phyloP scores from a whole-genome alignment of 306 rosid species.

The Pueraria montana region DNA sequence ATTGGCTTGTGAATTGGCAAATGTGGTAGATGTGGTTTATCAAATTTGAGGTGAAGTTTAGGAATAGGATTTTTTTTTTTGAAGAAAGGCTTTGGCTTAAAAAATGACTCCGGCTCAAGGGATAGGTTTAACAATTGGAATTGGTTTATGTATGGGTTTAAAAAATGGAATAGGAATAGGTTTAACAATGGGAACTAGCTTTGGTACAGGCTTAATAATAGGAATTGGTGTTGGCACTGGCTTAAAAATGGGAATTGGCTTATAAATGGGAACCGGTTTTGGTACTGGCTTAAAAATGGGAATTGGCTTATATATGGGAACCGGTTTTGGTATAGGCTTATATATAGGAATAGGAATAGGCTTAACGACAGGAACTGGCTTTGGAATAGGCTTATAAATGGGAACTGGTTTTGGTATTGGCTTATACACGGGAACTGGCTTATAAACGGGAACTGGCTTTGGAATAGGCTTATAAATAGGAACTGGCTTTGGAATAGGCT shows the following conservation, averaged over 20 bases:
- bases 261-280: not conserved
- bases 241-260: slow-evolving; percentile 3
- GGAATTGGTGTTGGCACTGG: not conserved
- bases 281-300: slow-evolving; percentile 4
- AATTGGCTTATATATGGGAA: not conserved
- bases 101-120: not conserved
- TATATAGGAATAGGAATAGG: not conserved
- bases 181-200: not conserved
- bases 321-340: not conserved
- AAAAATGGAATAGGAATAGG: not conserved
- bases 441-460: not conserved
- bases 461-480: not conserved
- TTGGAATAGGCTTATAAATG: not conserved
- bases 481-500: slow-evolving; percentile 1
- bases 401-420: not conserved
- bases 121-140: slow-evolving; percentile 5
- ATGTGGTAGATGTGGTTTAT: slow-evolving; percentile 8
- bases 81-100: slow-evolving; percentile 5
- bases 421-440: not conserved
- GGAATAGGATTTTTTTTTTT: slow-evolving; percentile 20
- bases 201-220: not conserved
- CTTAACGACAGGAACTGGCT: not conserved
- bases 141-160: not conserved
- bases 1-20: slow-evolving; percentile 41
- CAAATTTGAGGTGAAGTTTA: not conserved